Base-by-base conservation (phyloP, 768 basidiomycete genomes). In the Tricholoma bakamatsutake region DNA sequence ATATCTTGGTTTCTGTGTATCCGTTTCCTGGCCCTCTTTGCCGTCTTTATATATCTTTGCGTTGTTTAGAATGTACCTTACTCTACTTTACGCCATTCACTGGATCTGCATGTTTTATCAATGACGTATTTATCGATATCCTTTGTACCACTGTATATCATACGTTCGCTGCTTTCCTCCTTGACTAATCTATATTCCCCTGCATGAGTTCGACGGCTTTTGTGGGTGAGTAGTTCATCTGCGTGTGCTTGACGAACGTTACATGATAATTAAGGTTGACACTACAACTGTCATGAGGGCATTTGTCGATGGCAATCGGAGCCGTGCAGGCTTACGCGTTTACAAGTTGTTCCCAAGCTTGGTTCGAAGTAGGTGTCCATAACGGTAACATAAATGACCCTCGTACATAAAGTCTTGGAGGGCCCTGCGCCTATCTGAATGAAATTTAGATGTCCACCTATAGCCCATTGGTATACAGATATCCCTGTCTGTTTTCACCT, bases 41-140 rank as follows among this genome's bases (percentile, higher is more conserved):
- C 12, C 51, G 37, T 52, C 28, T 50, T 37, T 56, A 60, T 60
- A 47, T 56, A 51, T 30, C 60, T 60, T 50, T 61, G 62, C 59
- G 61, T 60, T 66, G 63, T 64, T 57, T 73, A 74, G 71, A 72
- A 64, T 71, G 70, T 73, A 71, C 64, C 64, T 53, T 69, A 69
- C 62, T 31, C 40, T 59, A 57, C 35, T 30, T 53, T 54, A 50
- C 52, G 28, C 48, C 48, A 55, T 55, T 43, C 47, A 40, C 46
- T 34, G 54, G 48, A 55, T 55, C 31, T 55, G 40, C 47, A 48
- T 42, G 34, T 39, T 43, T 31, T 49, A 48, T 48, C 35, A 27
- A 17, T 34, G 37, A 18, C 55, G 17, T 56, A 56, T 56, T 43
- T 56, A 56, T 56, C 30, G 49, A 56, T 56, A 56, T 56, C 55